Conservation (phyloP, 2,329 filamentous ascomycete species). For the Pseudonectria foliicola region DNA sequence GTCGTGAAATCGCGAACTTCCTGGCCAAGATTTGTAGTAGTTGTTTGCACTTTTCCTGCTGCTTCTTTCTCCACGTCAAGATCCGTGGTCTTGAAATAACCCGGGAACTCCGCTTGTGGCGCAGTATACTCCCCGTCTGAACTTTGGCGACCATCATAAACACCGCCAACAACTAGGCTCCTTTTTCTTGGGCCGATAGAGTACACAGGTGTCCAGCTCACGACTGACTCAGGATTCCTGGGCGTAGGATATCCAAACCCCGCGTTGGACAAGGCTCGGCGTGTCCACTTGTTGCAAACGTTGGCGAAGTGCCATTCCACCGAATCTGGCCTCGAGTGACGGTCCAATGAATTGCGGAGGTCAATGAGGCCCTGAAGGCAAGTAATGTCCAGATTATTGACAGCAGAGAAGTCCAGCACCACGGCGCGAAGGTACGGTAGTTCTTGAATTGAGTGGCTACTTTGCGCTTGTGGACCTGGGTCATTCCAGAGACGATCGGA, state of each 20-base stretch:
- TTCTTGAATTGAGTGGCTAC: constrained; percentile 16
- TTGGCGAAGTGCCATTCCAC: constrained; percentile 50
- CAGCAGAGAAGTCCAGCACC: constrained; percentile 50
- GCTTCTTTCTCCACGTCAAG: too few relatives aligned
- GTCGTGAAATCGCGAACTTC: too few relatives aligned
- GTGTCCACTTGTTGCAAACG: constrained; percentile 49
- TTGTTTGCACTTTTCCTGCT: too few relatives aligned
- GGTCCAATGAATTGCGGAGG: constrained; percentile 45
- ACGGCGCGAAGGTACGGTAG: constrained; percentile 45
- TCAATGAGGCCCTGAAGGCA: constrained; percentile 51
- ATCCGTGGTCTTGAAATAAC: too few relatives aligned
- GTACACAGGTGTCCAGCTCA: constrained; percentile 27
- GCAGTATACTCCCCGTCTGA: too few relatives aligned
- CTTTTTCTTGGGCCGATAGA: constrained; percentile 21
- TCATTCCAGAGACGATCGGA: constrained; percentile 51
- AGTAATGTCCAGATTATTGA: constrained; percentile 52
- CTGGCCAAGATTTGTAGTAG: too few relatives aligned
- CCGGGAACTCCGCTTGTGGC: too few relatives aligned
- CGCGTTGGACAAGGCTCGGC: constrained; percentile 46
- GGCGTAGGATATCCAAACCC: constrained; percentile 45
- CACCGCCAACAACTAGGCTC: too few relatives aligned
- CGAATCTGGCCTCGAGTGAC: constrained; percentile 39
- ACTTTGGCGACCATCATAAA: too few relatives aligned
- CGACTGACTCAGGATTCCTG: constrained; percentile 19
- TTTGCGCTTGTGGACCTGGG: constrained; percentile 29